These are phyloP conservation scores for Boletus subluridellus DNA, from an alignment of 1,284 basidiomycete genomes.

Conservation along the genomic window DNA sequence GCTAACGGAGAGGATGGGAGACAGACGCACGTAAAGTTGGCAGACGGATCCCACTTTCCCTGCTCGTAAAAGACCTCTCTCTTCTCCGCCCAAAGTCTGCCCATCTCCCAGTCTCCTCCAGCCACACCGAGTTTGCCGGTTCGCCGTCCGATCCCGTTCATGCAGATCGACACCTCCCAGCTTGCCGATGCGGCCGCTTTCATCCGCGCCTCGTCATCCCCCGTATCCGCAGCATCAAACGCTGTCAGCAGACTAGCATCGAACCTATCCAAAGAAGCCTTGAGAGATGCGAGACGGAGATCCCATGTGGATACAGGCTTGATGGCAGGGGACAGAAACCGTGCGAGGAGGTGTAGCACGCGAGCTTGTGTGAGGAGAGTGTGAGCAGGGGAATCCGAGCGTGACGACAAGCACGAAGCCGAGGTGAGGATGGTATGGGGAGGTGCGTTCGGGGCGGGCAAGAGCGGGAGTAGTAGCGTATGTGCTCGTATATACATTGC, in stretches of 20 bases:
- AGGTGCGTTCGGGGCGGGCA: slow-evolving; percentile 53
- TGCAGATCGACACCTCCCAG: slow-evolving; percentile 70
- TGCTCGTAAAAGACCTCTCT: slow-evolving; percentile 90
- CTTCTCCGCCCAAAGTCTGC: slow-evolving; percentile 91
- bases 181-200: slow-evolving; percentile 73
- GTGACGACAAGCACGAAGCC: slow-evolving; percentile 27
- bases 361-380: slow-evolving; percentile 54
- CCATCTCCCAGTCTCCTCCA: slow-evolving; percentile 81
- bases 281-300: slow-evolving; percentile 60
- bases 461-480: slow-evolving; percentile 56
- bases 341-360: slow-evolving; percentile 63
- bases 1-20: background rate
- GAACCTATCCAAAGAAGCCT: slow-evolving; percentile 81
- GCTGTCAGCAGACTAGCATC: slow-evolving; percentile 79
- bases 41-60: slow-evolving; percentile 65
- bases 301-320: slow-evolving; percentile 70
- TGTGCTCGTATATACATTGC: slow-evolving; percentile 66
- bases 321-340: slow-evolving; percentile 65
- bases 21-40: slow-evolving; percentile 22
- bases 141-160: slow-evolving; percentile 33
- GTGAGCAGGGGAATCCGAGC: slow-evolving; percentile 34
- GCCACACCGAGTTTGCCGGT: slow-evolving; percentile 26
- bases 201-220: slow-evolving; percentile 70
- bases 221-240: slow-evolving; percentile 76
- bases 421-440: slow-evolving; percentile 56